Conservation (phyloP, 306 rosid species). For the Castanea mollissima region DNA sequence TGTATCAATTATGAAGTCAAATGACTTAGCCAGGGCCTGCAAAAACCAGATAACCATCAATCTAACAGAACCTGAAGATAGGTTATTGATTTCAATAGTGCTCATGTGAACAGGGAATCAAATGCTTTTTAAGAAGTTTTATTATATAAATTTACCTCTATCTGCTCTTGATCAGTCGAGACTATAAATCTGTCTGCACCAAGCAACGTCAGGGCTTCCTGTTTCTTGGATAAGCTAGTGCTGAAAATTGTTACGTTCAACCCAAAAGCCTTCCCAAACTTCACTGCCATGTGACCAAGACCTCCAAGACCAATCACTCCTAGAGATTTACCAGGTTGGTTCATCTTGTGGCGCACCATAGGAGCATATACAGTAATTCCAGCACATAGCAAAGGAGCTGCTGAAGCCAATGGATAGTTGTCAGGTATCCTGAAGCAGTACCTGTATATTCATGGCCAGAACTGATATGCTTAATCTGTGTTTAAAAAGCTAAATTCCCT, state of each 20-base stretch:
- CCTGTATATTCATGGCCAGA: constrained; percentile 44
- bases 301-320: constrained; percentile 96
- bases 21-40: constrained; percentile 63
- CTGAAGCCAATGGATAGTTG: constrained; percentile 72
- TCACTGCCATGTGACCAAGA: constrained; percentile 91
- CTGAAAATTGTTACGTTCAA: constrained; percentile 75
- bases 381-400: constrained; percentile 93
- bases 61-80: not conserved
- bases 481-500: not conserved
- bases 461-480: not conserved
- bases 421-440: constrained; percentile 78
- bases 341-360: constrained; percentile 82
- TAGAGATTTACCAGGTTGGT: constrained; percentile 82
- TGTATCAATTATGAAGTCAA: constrained; percentile 76
- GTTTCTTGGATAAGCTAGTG: constrained; percentile 80
- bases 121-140: constrained; percentile 6
- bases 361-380: constrained; percentile 89
- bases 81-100: constrained; percentile 4
- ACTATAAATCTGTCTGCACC: constrained; percentile 77
- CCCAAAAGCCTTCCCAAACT: constrained; percentile 83
- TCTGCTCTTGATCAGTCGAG: constrained; percentile 68
- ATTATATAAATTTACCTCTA: constrained; percentile 41
- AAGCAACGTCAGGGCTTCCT: constrained; percentile 67
- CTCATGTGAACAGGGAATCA: not conserved
- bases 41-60: constrained; percentile 1